phyloP scores from a whole-genome alignment of 2,329 filamentous ascomycete genomes.

The Metarhizium anisopliae region DNA sequence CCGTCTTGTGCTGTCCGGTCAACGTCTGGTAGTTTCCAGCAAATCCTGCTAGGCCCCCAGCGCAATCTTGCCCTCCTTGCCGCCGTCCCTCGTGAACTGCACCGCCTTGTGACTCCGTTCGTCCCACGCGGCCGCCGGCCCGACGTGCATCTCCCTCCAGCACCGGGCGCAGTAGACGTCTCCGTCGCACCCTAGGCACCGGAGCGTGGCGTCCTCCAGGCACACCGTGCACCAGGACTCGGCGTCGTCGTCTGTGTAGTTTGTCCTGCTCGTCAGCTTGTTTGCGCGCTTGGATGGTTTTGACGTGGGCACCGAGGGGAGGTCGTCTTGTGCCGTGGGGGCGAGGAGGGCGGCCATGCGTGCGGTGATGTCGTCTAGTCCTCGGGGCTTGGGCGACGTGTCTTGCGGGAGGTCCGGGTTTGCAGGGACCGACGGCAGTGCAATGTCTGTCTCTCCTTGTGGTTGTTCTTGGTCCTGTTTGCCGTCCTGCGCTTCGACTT shows the following conservation, averaged over 20 bases:
- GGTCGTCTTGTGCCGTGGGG: slow-evolving; percentile 21
- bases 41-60: slow-evolving; percentile 20
- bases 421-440: background rate
- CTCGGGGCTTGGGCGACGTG: background rate
- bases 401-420: slow-evolving; percentile 8
- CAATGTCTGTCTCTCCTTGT: background rate
- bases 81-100: slow-evolving; percentile 37
- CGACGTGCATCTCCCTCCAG: slow-evolving; percentile 74
- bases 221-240: slow-evolving; percentile 78
- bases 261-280: slow-evolving; percentile 28
- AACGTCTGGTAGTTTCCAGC: no score
- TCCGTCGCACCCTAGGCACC: slow-evolving; percentile 61
- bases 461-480: background rate
- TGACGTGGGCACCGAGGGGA: slow-evolving; percentile 43
- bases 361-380: slow-evolving; percentile 35
- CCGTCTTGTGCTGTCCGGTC: no score
- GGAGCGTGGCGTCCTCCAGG: slow-evolving; percentile 64
- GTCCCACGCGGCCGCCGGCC: slow-evolving; percentile 59
- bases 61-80: slow-evolving; percentile 24
- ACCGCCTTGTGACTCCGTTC: slow-evolving; percentile 62
- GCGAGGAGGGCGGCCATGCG: slow-evolving; percentile 44
- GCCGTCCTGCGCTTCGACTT: slow-evolving; percentile 19
- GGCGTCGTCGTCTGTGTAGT: slow-evolving; percentile 60
- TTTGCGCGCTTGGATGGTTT: slow-evolving; percentile 31
- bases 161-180: slow-evolving; percentile 70